Percentiles rank a stretch among this genome's conserved stretches.
These are phyloP conservation scores for Cyberlindnera xylosilytica DNA, from an alignment of 805 yeast species.

Conservation along the genomic window DNA sequence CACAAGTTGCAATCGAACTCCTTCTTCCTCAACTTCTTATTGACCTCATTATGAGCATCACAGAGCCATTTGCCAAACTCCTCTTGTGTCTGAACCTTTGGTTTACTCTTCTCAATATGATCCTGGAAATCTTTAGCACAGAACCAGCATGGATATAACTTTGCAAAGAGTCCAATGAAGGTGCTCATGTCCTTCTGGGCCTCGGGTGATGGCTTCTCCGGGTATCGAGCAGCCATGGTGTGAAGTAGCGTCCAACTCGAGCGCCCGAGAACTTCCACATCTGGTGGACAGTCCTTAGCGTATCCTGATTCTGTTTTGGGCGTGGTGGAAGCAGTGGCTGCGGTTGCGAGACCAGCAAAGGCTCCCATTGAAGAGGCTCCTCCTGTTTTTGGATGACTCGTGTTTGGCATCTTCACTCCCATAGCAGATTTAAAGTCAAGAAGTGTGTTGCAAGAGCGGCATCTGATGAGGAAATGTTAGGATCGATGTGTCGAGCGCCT, in stretches of 20 bases:
- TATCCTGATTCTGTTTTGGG: conserved; percentile 24
- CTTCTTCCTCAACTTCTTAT: conserved; percentile 80
- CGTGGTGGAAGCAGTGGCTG: conserved; percentile 8
- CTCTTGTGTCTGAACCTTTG: conserved; percentile 63
- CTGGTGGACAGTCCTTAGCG: conserved; percentile 74
- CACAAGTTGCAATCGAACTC: conserved; percentile 83
- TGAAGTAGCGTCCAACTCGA: conserved; percentile 93
- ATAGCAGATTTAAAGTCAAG: conserved; percentile 72
- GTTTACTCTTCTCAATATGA: conserved; percentile 50
- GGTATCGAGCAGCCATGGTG: conserved; percentile 85
- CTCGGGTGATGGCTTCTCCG: conserved; percentile 55
- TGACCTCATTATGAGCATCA: conserved; percentile 94
- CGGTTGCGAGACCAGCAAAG: conserved; percentile 9
- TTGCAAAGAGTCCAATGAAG: conserved; percentile 68
- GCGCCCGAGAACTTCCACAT: conserved; percentile 73
- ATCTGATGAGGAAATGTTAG: conserved; percentile 28
- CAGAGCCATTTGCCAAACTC: conserved; percentile 89
- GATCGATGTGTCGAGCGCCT: too few relatives aligned
- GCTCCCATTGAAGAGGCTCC: conserved; percentile 7
- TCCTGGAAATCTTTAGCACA: conserved; percentile 82
- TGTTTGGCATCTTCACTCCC: conserved; percentile 13
- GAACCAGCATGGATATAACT: conserved; percentile 89
- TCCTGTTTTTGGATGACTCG: not conserved
- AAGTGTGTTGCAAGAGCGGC: conserved; percentile 85
- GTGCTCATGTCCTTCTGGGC: conserved; percentile 71